phyloP scores from a whole-genome alignment of 441 rosid species.

The Euphorbia celastroides region DNA sequence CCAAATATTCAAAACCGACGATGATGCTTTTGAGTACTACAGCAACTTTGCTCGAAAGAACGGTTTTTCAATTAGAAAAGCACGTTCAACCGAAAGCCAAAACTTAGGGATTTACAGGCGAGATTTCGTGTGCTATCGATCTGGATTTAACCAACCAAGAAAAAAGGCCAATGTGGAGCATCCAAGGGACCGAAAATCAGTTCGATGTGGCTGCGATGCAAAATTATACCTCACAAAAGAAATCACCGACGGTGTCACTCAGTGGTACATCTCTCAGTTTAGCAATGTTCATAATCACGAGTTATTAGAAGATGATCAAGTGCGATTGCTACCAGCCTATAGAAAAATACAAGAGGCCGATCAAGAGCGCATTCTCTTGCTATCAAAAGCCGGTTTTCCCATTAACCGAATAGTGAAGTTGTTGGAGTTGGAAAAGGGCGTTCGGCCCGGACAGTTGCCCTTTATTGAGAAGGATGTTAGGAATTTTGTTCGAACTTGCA shows the following conservation, averaged over 20 bases:
- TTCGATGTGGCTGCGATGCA: slow-evolving; percentile 90
- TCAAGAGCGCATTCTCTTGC: slow-evolving; percentile 79
- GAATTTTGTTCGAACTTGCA: slow-evolving; percentile 76
- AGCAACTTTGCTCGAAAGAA: slow-evolving; percentile 72
- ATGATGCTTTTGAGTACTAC: slow-evolving; percentile 81
- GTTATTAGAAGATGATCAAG: slow-evolving; percentile 87
- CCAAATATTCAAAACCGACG: slow-evolving; percentile 69
- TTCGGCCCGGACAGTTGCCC: slow-evolving; percentile 78
- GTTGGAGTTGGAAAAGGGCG: slow-evolving; percentile 79
- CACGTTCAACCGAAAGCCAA: slow-evolving; percentile 80
- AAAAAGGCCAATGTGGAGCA: slow-evolving; percentile 84
- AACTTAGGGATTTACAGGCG: slow-evolving; percentile 77
- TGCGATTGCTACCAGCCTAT: slow-evolving; percentile 85
- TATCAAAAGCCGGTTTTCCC: slow-evolving; percentile 91
- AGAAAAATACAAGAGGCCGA: slow-evolving; percentile 83
- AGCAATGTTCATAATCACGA: slow-evolving; percentile 96
- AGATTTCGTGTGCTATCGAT: slow-evolving; percentile 91
- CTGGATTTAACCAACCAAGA: slow-evolving; percentile 81
- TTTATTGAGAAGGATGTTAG: slow-evolving; percentile 92
- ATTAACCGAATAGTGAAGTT: slow-evolving; percentile 80
- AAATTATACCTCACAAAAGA: slow-evolving; percentile 79
- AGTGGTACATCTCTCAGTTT: slow-evolving; percentile 88
- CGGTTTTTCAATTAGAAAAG: slow-evolving; percentile 87
- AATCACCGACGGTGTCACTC: slow-evolving; percentile 48
- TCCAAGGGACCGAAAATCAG: slow-evolving; percentile 84